These are phyloP conservation scores for Candolleomyces eurysporus DNA, from an alignment of 768 basidiomycete genomes.

Conservation along the genomic window DNA sequence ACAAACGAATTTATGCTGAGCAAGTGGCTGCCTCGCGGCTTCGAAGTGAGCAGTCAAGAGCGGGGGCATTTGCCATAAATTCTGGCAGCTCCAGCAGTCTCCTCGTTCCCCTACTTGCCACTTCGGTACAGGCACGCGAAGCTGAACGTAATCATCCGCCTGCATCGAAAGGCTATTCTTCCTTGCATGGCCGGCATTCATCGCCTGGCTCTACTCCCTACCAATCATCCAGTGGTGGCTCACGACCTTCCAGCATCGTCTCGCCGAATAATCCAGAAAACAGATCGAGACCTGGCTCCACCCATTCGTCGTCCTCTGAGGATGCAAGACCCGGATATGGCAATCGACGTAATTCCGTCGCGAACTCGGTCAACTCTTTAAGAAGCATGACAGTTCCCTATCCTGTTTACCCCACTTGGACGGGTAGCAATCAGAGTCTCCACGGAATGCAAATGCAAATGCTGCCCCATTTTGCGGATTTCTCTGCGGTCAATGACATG, in stretches of 20 bases:
- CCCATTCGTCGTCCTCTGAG: slow-evolving; percentile 58
- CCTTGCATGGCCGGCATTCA: slow-evolving; percentile 45
- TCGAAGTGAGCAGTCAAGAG: slow-evolving; percentile 58
- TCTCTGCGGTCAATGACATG: slow-evolving; percentile 56
- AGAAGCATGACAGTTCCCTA: slow-evolving; percentile 25
- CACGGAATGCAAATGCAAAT: slow-evolving; percentile 29
- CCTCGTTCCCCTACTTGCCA: slow-evolving; percentile 33
- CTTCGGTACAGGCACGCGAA: slow-evolving; percentile 34
- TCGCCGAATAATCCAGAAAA: slow-evolving; percentile 27
- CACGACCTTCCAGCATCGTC: slow-evolving; percentile 45
- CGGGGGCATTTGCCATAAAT: slow-evolving; percentile 37
- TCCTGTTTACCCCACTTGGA: slow-evolving; percentile 37
- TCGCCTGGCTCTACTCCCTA: slow-evolving; percentile 36
- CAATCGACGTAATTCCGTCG: slow-evolving; percentile 41
- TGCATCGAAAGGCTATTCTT: slow-evolving; percentile 36
- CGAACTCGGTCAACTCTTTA: slow-evolving; percentile 21
- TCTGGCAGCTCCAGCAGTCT: slow-evolving; percentile 25
- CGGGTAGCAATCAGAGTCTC: slow-evolving; percentile 36
- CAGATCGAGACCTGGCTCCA: slow-evolving; percentile 53
- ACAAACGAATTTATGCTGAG: slow-evolving; percentile 51
- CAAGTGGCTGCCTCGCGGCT: slow-evolving; percentile 59
- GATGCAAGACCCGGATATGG: slow-evolving; percentile 43
- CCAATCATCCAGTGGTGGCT: slow-evolving; percentile 53
- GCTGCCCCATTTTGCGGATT: slow-evolving; percentile 39
- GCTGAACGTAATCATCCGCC: slow-evolving; percentile 40